Percentiles rank a stretch among this genome's conserved stretches.
phyloP scores from a whole-genome alignment of 1,284 basidiomycete genomes.

The Dichomitus squalens region DNA sequence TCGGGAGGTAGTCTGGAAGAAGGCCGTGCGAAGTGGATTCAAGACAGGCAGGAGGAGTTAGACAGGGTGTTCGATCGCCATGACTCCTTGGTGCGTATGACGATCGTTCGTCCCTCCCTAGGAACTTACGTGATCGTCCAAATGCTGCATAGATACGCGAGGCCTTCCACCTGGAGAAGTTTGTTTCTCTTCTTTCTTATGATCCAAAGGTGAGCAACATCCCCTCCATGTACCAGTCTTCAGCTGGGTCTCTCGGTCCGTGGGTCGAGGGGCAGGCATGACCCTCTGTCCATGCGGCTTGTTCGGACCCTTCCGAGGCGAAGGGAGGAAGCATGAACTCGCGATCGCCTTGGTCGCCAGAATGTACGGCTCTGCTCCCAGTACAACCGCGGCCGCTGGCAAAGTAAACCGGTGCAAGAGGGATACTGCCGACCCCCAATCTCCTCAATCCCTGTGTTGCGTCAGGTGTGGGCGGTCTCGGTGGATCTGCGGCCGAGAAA shows the following conservation, averaged over 20 bases:
- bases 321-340: too few relatives aligned
- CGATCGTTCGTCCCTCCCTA: not conserved
- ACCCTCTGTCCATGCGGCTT: too few relatives aligned
- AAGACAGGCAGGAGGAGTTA: conserved; percentile 60
- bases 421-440: too few relatives aligned
- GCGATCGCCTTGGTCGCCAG: too few relatives aligned
- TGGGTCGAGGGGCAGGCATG: not conserved
- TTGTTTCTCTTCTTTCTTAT: conserved; percentile 71
- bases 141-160: conserved; percentile 66
- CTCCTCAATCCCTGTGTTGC: too few relatives aligned
- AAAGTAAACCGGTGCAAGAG: too few relatives aligned
- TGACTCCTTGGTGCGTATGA: conserved; percentile 68
- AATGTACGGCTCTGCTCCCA: too few relatives aligned
- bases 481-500: too few relatives aligned
- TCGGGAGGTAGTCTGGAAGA: conserved; percentile 21
- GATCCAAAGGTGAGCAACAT: conserved; percentile 63
- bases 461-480: too few relatives aligned
- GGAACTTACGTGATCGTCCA: not conserved
- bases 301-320: too few relatives aligned
- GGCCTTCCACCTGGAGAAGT: conserved; percentile 84
- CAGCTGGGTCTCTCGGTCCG: not conserved
- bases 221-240: not conserved
- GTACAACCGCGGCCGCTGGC: too few relatives aligned
- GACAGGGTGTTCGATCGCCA: conserved; percentile 66
- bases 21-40: conserved; percentile 49